These are phyloP conservation scores for Aspergillus sp. DNA, from an alignment of 2,329 filamentous ascomycete species.

Conservation along the genomic window DNA sequence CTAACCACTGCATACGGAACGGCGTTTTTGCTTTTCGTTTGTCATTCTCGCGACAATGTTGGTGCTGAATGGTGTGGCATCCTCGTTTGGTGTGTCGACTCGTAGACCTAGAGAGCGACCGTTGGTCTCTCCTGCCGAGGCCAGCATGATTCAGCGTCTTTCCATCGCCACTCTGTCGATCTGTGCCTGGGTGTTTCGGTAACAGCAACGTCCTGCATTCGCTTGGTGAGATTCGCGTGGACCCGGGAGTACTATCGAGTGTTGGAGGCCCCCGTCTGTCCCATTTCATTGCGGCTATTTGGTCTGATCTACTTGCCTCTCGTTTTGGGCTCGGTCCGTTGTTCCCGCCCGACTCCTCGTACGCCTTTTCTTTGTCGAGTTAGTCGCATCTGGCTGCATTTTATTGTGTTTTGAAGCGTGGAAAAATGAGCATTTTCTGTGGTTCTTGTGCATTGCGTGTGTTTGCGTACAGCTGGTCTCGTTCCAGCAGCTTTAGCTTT, in stretches of 20 bases:
- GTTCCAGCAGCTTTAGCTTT: no score
- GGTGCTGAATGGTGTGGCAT: slow-evolving; percentile 14
- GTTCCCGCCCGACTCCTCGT: slow-evolving; percentile 4
- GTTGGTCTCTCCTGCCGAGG: slow-evolving; percentile 10
- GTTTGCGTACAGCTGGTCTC: no score
- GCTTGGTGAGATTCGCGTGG: slow-evolving; percentile 9
- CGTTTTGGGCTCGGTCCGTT: slow-evolving; percentile 10
- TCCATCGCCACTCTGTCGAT: slow-evolving; percentile 3
- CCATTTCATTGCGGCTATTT: slow-evolving; percentile 6
- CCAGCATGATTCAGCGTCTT: not conserved
- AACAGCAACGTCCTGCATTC: slow-evolving; percentile 7
- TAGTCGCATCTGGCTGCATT: not conserved
- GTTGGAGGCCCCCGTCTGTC: slow-evolving; percentile 6
- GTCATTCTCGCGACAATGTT: slow-evolving; percentile 4
- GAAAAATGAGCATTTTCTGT: slow-evolving; percentile 1
- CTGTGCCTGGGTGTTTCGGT: slow-evolving; percentile 13
- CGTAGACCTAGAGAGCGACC: slow-evolving; percentile 15
- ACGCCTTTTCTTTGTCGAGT: slow-evolving; percentile 12
- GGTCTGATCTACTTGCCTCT: slow-evolving; percentile 13
- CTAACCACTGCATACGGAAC: slow-evolving; percentile 45
- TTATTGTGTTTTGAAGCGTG: not conserved
- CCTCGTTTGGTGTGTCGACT: slow-evolving; percentile 12
- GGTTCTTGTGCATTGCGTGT: no score
- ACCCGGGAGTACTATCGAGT: slow-evolving; percentile 5
- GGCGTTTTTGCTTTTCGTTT: slow-evolving; percentile 16